A percentile compares a stretch with the other conserved stretches of the same genome.
These are phyloP conservation scores for Zostera marina DNA, from an alignment of 116 monocot species.

Conservation along the genomic window DNA sequence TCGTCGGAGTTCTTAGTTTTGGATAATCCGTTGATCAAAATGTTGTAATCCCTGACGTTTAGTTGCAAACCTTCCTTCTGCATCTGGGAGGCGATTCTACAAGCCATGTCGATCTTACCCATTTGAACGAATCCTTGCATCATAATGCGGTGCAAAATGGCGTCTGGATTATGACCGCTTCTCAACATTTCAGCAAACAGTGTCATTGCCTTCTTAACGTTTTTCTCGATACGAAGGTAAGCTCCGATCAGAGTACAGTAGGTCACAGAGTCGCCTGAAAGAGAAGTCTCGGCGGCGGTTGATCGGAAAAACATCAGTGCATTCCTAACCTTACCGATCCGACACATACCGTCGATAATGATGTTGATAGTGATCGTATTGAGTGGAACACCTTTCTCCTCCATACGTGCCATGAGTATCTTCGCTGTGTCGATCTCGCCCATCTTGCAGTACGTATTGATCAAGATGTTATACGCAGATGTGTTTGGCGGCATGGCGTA, in stretches of 20 bases:
- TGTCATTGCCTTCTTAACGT: slow-evolving; percentile 47
- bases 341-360: slow-evolving; percentile 57
- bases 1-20: slow-evolving; percentile 45
- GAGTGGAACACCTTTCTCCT: slow-evolving; percentile 22
- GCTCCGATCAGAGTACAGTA: slow-evolving; percentile 67
- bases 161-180: slow-evolving; percentile 40
- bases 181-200: slow-evolving; percentile 64
- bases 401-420: slow-evolving; percentile 37
- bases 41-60: slow-evolving; percentile 51
- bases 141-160: slow-evolving; percentile 43
- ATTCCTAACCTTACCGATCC: slow-evolving; percentile 30
- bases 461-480: slow-evolving; percentile 45
- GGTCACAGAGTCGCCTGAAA: slow-evolving; percentile 35
- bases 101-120: slow-evolving; percentile 46
- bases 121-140: slow-evolving; percentile 48
- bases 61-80: slow-evolving; percentile 42
- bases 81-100: slow-evolving; percentile 36
- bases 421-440: slow-evolving; percentile 31
- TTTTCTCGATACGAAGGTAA: slow-evolving; percentile 58
- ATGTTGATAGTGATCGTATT: slow-evolving; percentile 58
- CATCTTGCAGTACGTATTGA: slow-evolving; percentile 51
- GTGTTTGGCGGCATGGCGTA: slow-evolving; percentile 28
- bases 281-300: background rate
- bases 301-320: slow-evolving; percentile 52
- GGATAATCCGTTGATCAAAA: slow-evolving; percentile 59